Base-by-base conservation (phyloP, 2,329 filamentous ascomycete species). In the Hirsutella rhossiliensis region DNA sequence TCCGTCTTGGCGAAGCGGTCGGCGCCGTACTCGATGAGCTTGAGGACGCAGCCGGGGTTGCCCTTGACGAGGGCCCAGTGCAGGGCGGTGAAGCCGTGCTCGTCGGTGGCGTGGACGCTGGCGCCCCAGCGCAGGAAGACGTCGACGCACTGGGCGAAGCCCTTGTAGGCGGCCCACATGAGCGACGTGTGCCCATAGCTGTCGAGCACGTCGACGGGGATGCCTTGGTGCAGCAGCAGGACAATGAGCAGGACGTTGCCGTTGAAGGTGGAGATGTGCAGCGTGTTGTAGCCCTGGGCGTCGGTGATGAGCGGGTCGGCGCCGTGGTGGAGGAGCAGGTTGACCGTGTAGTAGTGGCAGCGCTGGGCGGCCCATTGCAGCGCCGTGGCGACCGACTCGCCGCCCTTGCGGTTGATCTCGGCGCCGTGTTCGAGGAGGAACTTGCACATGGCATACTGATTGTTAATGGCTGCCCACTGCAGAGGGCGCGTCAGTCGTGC, bases 101-200 rank as follows among this genome's bases (percentile, higher is more conserved):
- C 88, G 56, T 98, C 92, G 28, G 76, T 80, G 30, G 87, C 83
- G 62, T 94, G 87, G 9, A 96, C 87, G 59, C 88, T 92, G 32
- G 92, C 92, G 43, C 92, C 94, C 88, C 92, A 98, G 53, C 88
- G 80, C 47, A 98, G 67, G 52, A 95, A 90, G 38, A 97, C 64
- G 59, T 97, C 92, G 40, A 97, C 90, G 54, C 87, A 94, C 40
- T 84, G 81, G 0, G 90, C 87, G 60, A 83, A 96, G 31, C 94
- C 92, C 65, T 98, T 98, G 69, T 98, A 98, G 15, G 90, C 90
- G 17, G 92, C 87, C 92, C 92, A 98, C 92, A 98, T 98, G 48
- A 98, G 73, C 48, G 83, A 84, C 1, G 92, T 97, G 63, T 98
- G 94, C 6, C 89, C 87, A 59, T 88, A 90, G 42, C 79, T 78